Evolutionary conservation across 2,329 filamentous ascomycete species (phyloP).

Genomic region (Colletotrichum destructivum): DNA sequence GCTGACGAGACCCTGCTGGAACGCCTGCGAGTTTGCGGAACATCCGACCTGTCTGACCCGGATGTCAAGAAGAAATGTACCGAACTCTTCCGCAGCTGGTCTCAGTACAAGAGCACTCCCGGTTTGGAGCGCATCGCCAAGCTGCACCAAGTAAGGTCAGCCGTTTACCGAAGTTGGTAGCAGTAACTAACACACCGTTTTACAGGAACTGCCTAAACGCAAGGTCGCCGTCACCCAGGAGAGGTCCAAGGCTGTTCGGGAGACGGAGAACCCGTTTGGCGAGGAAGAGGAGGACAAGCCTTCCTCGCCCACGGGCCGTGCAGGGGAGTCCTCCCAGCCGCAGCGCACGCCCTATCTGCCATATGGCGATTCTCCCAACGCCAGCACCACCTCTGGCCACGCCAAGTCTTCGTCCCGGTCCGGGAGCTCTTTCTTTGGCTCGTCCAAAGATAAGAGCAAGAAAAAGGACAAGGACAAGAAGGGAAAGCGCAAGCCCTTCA

Average conservation of each 20-base stretch:
- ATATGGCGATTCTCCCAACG: slow-evolving; percentile 43
- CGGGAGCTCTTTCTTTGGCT: slow-evolving; percentile 57
- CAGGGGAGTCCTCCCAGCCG: slow-evolving; percentile 45
- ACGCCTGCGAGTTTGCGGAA: slow-evolving; percentile 88
- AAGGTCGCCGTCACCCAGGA: slow-evolving; percentile 84
- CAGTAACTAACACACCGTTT: background rate
- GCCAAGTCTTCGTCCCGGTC: slow-evolving; percentile 58
- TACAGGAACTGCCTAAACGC: slow-evolving; percentile 73
- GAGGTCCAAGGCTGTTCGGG: slow-evolving; percentile 85
- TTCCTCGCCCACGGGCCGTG: slow-evolving; percentile 45
- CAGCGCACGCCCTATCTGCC: slow-evolving; percentile 48
- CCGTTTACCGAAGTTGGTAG: background rate
- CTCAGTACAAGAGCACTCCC: slow-evolving; percentile 84
- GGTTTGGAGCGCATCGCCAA: slow-evolving; percentile 86
- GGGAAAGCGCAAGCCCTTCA: slow-evolving; percentile 79
- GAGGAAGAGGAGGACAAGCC: slow-evolving; percentile 73
- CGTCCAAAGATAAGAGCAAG: slow-evolving; percentile 63
- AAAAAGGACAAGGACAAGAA: slow-evolving; percentile 66
- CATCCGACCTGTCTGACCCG: slow-evolving; percentile 86
- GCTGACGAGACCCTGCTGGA: slow-evolving; percentile 94
- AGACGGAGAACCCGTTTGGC: slow-evolving; percentile 82
- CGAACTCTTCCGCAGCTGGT: slow-evolving; percentile 89
- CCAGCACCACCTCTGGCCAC: slow-evolving; percentile 44
- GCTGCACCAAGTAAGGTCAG: slow-evolving; percentile 74
- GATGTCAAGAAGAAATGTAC: slow-evolving; percentile 92